Evolutionary conservation across 2,329 filamentous ascomycete species (phyloP).

Genomic region (Colletotrichum siamense): DNA sequence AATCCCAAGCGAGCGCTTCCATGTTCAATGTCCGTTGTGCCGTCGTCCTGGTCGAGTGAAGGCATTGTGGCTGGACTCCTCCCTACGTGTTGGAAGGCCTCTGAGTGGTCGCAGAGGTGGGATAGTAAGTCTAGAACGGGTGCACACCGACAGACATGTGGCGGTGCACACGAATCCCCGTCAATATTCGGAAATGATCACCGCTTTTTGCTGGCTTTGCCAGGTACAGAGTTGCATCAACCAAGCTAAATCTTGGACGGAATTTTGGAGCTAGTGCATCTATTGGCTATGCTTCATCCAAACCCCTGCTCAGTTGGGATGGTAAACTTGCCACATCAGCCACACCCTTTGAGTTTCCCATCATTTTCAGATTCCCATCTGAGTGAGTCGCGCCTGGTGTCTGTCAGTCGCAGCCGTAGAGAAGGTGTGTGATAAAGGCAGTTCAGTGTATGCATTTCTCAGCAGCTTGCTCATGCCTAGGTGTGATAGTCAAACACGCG

Average conservation of each 20-base stretch:
- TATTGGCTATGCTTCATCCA: background rate
- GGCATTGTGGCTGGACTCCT: slow-evolving; percentile 2
- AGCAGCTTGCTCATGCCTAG: background rate
- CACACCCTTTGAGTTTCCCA: background rate
- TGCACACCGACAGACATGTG: background rate
- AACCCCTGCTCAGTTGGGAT: background rate
- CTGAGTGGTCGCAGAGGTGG: background rate
- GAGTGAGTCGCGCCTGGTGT: background rate
- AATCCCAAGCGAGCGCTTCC: background rate
- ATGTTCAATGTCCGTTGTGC: background rate
- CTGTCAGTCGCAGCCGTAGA: background rate
- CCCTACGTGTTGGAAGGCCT: background rate
- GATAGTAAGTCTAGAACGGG: slow-evolving; percentile 2
- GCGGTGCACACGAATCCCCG: slow-evolving; percentile 17
- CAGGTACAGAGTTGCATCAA: slow-evolving; percentile 15
- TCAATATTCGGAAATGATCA: slow-evolving; percentile 18
- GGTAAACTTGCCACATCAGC: slow-evolving; percentile 17
- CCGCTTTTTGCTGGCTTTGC: slow-evolving; percentile 2
- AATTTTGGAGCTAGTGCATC: background rate
- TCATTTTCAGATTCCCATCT: background rate
- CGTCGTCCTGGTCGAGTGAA: background rate
- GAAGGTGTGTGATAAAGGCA: background rate
- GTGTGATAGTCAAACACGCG: background rate
- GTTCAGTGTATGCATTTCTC: background rate
- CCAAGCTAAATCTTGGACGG: background rate